Evolutionary conservation across 768 basidiomycete genomes (phyloP).

Genomic region (Polyporus arcularius): DNA sequence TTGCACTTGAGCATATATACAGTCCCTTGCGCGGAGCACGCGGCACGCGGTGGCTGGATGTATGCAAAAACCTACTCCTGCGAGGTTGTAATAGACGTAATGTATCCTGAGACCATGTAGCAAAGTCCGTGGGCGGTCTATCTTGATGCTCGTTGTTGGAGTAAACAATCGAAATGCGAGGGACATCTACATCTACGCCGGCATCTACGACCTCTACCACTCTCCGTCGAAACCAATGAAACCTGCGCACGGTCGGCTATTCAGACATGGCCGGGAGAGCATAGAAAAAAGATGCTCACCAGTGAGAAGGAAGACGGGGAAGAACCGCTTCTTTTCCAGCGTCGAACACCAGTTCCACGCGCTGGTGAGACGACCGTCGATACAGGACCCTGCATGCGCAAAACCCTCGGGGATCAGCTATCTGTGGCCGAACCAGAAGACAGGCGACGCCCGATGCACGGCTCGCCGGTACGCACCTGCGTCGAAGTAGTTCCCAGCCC

Average conservation of each 20-base stretch:
- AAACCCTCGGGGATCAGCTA: neutral
- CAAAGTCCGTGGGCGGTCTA: slow-evolving; percentile 8
- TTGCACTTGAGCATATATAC: neutral
- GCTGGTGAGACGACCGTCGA: slow-evolving; percentile 84
- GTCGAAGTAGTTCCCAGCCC: slow-evolving; percentile 90
- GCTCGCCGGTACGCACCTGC: slow-evolving; percentile 42
- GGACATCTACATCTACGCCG: neutral
- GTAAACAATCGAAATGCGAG: neutral
- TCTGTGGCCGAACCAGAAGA: neutral
- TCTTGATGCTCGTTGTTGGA: neutral
- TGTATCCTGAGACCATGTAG: slow-evolving; percentile 16
- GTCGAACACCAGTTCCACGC: slow-evolving; percentile 92
- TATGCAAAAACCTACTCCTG: slow-evolving; percentile 8
- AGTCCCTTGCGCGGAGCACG: neutral
- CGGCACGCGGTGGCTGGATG: neutral
- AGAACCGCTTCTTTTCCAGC: slow-evolving; percentile 85
- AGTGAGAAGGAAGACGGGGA: slow-evolving; percentile 74
- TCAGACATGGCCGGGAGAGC: neutral
- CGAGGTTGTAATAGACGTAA: slow-evolving; percentile 17
- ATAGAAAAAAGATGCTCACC: slow-evolving; percentile 44
- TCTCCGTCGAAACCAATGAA: slow-evolving; percentile 87
- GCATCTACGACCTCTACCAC: slow-evolving; percentile 48
- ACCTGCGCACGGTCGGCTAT: slow-evolving; percentile 40
- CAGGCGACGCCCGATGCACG: neutral
- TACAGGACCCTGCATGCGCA: slow-evolving; percentile 54